phyloP scores from a whole-genome alignment of 331 rosid species.

The Malus hybrid region DNA sequence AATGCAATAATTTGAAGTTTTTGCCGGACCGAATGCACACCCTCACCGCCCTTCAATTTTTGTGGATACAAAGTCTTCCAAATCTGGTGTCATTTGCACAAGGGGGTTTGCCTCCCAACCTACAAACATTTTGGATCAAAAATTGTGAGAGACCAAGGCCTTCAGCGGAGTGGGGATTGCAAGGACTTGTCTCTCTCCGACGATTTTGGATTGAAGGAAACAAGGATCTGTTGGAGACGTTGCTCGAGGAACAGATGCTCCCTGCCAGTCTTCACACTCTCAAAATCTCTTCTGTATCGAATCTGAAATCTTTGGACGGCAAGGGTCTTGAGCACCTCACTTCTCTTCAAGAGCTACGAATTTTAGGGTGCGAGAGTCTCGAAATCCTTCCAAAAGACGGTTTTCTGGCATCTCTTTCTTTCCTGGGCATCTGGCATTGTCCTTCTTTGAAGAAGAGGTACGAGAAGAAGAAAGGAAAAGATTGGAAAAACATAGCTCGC shows the following conservation, averaged over 20 bases:
- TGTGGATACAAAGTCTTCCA: background rate
- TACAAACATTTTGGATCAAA: background rate
- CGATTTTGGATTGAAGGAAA: background rate
- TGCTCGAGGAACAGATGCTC: slow-evolving; percentile 11
- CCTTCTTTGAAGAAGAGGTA: no score
- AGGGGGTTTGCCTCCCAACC: background rate
- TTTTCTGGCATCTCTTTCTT: no score
- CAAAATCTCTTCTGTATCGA: background rate
- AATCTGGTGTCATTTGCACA: background rate
- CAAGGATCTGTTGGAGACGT: background rate
- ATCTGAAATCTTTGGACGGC: no score
- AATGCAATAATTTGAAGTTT: background rate
- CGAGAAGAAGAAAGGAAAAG: no score
- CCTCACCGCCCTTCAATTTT: background rate
- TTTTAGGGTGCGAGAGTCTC: no score
- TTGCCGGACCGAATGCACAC: background rate
- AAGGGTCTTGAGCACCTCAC: no score
- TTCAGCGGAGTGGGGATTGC: background rate
- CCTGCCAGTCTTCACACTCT: no score
- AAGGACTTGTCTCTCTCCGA: background rate
- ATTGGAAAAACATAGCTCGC: no score
- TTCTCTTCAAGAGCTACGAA: no score
- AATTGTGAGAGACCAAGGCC: background rate
- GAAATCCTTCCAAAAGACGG: no score
- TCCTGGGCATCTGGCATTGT: no score